phyloP scores from a whole-genome alignment of 2,329 filamentous ascomycete species.

The Magnaporthiopsis poae region DNA sequence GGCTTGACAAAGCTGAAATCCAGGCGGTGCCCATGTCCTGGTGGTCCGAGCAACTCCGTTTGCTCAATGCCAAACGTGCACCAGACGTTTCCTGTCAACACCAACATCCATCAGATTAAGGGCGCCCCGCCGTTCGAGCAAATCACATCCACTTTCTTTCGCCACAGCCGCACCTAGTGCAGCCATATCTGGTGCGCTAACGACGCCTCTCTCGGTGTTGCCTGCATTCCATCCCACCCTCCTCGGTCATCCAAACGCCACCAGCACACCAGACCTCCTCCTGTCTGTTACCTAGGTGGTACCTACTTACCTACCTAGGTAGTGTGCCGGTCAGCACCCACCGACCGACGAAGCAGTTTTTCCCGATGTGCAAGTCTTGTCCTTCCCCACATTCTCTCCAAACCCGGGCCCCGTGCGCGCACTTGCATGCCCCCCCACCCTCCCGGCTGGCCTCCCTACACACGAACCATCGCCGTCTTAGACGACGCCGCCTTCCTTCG shows the following conservation, averaged over 20 bases:
- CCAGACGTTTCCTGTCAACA: neutral
- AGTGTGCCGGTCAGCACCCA: neutral
- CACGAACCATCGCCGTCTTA: slow-evolving; percentile 8
- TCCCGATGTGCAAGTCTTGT: neutral
- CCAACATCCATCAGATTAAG: neutral
- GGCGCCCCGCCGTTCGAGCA: neutral
- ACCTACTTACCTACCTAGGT: too few relatives aligned
- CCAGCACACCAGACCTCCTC: neutral
- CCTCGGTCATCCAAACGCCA: neutral
- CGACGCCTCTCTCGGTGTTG: neutral
- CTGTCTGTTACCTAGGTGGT: too few relatives aligned
- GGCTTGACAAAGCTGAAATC: neutral
- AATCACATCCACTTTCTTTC: neutral
- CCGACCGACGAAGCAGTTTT: neutral
- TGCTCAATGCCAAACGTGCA: neutral
- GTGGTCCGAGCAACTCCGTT: neutral
- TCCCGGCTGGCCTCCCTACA: slow-evolving; percentile 52
- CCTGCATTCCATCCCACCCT: neutral
- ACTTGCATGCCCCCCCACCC: neutral
- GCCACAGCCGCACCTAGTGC: neutral
- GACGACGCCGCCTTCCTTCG: slow-evolving; percentile 17
- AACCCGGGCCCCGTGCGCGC: neutral
- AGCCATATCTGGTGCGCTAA: neutral
- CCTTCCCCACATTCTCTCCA: neutral
- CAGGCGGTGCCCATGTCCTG: neutral